A percentile compares a stretch with the other conserved stretches of the same genome.
These are phyloP conservation scores for Gnomoniopsis sp. DNA, from an alignment of 2,329 filamentous ascomycete genomes.

Conservation along the genomic window DNA sequence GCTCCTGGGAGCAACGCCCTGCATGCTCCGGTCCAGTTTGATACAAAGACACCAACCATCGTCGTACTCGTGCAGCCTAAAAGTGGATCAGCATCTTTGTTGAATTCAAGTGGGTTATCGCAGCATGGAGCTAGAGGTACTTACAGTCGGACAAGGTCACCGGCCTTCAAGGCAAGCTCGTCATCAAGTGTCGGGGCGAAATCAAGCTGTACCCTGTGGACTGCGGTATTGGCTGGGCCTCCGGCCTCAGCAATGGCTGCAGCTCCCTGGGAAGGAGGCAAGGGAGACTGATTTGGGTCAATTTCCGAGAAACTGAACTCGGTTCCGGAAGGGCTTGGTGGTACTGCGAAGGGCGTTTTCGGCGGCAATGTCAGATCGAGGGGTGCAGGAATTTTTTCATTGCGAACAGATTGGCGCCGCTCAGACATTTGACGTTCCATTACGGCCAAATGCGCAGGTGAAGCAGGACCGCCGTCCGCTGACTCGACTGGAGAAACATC, in stretches of 20 bases:
- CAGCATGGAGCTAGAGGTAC: background rate
- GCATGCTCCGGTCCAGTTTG: slow-evolving; percentile 81
- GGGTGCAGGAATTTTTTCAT: slow-evolving; percentile 42
- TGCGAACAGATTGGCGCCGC: slow-evolving; percentile 56
- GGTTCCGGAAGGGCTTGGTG: slow-evolving; percentile 59
- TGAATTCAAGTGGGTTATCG: no score
- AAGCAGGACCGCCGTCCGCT: background rate
- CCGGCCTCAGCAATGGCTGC: slow-evolving; percentile 61
- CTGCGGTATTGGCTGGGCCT: slow-evolving; percentile 58
- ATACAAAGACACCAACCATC: slow-evolving; percentile 97
- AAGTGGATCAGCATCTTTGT: background rate
- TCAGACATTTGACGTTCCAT: slow-evolving; percentile 12
- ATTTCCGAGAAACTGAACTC: slow-evolving; percentile 51
- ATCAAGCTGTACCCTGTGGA: slow-evolving; percentile 91
- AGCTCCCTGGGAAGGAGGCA: slow-evolving; percentile 48
- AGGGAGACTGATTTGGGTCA: slow-evolving; percentile 46
- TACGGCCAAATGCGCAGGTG: background rate
- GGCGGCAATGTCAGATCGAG: slow-evolving; percentile 51
- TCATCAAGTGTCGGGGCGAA: slow-evolving; percentile 92
- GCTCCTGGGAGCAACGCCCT: slow-evolving; percentile 90
- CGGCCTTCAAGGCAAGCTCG: slow-evolving; percentile 77
- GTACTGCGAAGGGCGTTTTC: slow-evolving; percentile 32
- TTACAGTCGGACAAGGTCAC: slow-evolving; percentile 77
- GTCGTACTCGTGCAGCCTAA: slow-evolving; percentile 81
- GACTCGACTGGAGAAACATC: slow-evolving; percentile 4